phyloP scores from a whole-genome alignment of 2,329 filamentous ascomycete species.

The Gnomoniopsis smithogilvyi region DNA sequence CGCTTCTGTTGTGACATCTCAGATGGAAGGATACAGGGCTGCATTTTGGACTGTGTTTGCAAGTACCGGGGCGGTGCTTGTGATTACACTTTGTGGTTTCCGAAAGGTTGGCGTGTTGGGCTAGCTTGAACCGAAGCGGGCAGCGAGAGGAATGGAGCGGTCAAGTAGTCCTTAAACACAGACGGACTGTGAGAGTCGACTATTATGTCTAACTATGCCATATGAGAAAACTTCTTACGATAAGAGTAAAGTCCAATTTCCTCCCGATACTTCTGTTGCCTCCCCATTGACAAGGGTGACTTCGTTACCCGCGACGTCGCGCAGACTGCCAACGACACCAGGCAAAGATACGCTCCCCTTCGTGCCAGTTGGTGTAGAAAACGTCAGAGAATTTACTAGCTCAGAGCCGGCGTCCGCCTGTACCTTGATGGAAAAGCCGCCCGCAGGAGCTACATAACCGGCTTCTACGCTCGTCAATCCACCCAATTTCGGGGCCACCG shows the following conservation, averaged over 20 bases:
- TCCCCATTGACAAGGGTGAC: background rate
- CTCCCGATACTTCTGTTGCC: background rate
- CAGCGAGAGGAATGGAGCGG: too few species aligned
- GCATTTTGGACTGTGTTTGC: conserved; percentile 53
- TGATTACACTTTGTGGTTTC: conserved; percentile 39
- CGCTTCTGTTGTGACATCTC: conserved; percentile 26
- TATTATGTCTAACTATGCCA: too few species aligned
- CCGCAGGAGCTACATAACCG: background rate
- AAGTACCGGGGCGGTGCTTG: conserved; percentile 35
- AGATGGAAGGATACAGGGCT: conserved; percentile 50
- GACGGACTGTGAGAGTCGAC: background rate
- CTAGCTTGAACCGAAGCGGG: too few species aligned
- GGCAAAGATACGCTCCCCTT: background rate
- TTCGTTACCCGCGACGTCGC: background rate
- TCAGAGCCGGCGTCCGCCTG: background rate
- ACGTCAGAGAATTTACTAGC: background rate
- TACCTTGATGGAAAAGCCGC: background rate
- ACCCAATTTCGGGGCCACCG: conserved; percentile 6
- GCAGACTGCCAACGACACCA: background rate
- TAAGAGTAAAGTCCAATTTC: background rate
- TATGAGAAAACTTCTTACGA: too few species aligned
- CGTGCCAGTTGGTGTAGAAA: background rate
- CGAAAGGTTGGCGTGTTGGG: conserved; percentile 24
- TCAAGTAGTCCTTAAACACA: background rate
- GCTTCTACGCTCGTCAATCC: background rate